phyloP scores from a whole-genome alignment of 2,329 filamentous ascomycete species.

The Ilyonectria robusta region DNA sequence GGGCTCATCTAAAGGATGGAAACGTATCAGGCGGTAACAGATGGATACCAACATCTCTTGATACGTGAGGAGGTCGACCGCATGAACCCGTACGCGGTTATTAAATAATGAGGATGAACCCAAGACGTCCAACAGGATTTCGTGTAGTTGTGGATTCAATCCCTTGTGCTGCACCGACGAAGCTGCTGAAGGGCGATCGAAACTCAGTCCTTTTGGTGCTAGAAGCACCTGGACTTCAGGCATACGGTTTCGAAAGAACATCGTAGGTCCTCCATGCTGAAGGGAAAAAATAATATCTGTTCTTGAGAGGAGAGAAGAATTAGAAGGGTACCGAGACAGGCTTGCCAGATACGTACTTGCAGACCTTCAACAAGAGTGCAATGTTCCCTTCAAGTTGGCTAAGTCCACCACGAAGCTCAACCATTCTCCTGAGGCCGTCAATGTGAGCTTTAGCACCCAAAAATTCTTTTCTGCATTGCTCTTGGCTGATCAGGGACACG shows the following conservation, averaged over 20 bases:
- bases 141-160: slow-evolving; percentile 4
- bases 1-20: slow-evolving; percentile 8
- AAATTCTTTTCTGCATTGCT: slow-evolving; percentile 37
- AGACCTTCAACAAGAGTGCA: slow-evolving; percentile 41
- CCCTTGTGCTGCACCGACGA: background rate
- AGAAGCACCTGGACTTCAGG: slow-evolving; percentile 3
- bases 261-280: slow-evolving; percentile 27
- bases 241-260: slow-evolving; percentile 34
- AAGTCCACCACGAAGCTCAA: slow-evolving; percentile 39
- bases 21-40: slow-evolving; percentile 21
- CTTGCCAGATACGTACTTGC: slow-evolving; percentile 38
- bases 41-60: slow-evolving; percentile 30
- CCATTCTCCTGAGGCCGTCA: slow-evolving; percentile 36
- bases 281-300: slow-evolving; percentile 28
- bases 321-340: background rate
- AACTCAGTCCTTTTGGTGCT: slow-evolving; percentile 11
- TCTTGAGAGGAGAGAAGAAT: slow-evolving; percentile 2
- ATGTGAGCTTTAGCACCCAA: slow-evolving; percentile 33
- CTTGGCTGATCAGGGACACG: slow-evolving; percentile 45
- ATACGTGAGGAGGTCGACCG: background rate
- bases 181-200: background rate
- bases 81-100: background rate
- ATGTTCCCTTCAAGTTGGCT: slow-evolving; percentile 35
- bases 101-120: background rate
- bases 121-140: slow-evolving; percentile 14